Evolutionary conservation across 768 basidiomycete species (phyloP), one percentile per base, ranked within the genome.

Genomic region (Pholiota microspora): DNA sequence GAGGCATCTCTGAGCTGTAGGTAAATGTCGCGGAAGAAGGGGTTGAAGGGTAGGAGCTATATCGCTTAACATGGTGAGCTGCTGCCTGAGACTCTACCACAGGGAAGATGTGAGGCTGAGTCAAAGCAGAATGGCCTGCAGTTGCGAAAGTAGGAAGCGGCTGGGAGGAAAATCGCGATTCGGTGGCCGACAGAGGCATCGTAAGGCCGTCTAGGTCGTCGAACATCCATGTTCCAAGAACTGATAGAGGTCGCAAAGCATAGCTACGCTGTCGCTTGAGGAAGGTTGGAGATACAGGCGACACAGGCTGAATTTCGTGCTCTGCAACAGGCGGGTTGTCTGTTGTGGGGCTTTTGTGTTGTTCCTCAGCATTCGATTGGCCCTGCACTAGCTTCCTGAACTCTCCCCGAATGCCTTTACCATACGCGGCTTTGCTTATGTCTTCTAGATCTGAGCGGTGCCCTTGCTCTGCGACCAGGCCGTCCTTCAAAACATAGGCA

Each of bases 401-500:
- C 59, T 88, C 87, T 24, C 91, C 88, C 1, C 69, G 71, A 8
- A 64, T 67, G 1, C 57, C 16, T 23, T 44, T 55, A 49, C 49
- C 38, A 38, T 9, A 51, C 4, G 49, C 49, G 24, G 21, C 25
- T n/a, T 51, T 51, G 23, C 35, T 59, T 3, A 62, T 69, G 18
- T 61, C 68, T 65, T 93, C 90, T 45, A 98, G 79, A 64, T 97
- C 95, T 1, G 68, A 70, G 2, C 94, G 83, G 69, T 84, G 95
- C 0, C 97, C 97, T 63, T 93, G 89, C 66, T 98, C 92, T 45
- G 87, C 87, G 27, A 97, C 82, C 0, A 66, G 60, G 0, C 95
- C 96, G 16, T 85, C 78, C 61, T 85, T 84, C 75, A 98, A 84
- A 2, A 98, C 90, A 66, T 98, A 97, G 13, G 96, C 92, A 59